Percentiles rank a stretch among this genome's conserved stretches.
Conservation (phyloP, 805 yeast genomes). For the Zygotorulaspora chibaensis region DNA sequence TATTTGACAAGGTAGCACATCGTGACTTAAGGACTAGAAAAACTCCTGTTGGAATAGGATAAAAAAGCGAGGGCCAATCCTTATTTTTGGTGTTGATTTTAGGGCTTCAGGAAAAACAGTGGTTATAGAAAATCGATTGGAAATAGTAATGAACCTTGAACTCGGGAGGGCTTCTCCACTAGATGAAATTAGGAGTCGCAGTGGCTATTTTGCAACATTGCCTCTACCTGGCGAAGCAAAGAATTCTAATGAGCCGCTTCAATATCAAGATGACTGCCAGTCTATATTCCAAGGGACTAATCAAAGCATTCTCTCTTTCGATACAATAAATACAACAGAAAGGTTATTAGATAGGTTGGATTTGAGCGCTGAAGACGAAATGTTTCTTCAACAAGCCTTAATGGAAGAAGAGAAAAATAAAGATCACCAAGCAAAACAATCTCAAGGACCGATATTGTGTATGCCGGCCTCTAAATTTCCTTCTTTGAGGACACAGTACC, state of each 20-base stretch:
- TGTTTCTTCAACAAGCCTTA: constrained; percentile 27
- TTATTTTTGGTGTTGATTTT: too few species aligned
- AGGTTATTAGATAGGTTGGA: constrained; percentile 34
- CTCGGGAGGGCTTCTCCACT: constrained; percentile 11
- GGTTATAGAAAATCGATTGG: neutral
- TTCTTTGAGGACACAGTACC: constrained; percentile 19
- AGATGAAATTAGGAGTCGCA: constrained; percentile 9
- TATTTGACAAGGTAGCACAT: too few species aligned
- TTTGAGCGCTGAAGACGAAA: constrained; percentile 32
- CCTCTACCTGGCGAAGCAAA: constrained; percentile 1
- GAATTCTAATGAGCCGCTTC: neutral
- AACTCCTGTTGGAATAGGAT: too few species aligned
- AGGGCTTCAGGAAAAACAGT: neutral
- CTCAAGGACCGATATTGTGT: constrained; percentile 21
- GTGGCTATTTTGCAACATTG: constrained; percentile 6
- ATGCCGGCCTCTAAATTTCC: constrained; percentile 35
- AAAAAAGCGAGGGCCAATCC: too few species aligned
- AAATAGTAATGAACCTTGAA: constrained; percentile 2
- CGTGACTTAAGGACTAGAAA: too few species aligned
- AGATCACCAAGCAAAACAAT: constrained; percentile 1
- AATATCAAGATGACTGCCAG: constrained; percentile 4
- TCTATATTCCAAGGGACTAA: constrained; percentile 10
- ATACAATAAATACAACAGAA: constrained; percentile 30
- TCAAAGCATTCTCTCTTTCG: constrained; percentile 28
- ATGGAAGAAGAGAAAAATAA: constrained; percentile 17